Evolutionary conservation across 2,329 filamentous ascomycete species (phyloP), one percentile per base, ranked within the genome.

Genomic region (Fonsecaea monophora): DNA sequence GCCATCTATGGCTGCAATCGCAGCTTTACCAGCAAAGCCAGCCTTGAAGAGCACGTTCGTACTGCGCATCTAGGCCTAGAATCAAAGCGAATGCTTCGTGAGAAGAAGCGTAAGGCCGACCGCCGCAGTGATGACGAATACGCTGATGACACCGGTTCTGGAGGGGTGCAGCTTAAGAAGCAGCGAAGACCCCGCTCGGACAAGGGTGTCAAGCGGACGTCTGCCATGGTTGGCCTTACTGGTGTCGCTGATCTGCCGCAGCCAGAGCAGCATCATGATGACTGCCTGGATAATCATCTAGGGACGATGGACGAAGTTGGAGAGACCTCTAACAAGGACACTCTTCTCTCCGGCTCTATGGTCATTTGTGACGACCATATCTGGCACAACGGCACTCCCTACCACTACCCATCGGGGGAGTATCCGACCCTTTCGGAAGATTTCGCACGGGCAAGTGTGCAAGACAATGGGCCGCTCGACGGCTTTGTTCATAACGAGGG

Each of bases 1-100:
- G 63, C 48, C n/a, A 62, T 71, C 35, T 83, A 88, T 59, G 91
- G 90, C 15, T 98, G 94, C 74, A 91, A 90, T 1, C 86, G 88
- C 68, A 85, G 85, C 40, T 95, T 96, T 74, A 86, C 87, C 66
- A 91, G 90, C 68, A 97, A 96, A 77, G 85, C 87, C 18, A 88
- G 88, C 35, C 84, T 97, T 0, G 91, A 94, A 77, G 90, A 95
- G 71, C 94, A 98, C 75, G 85, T 97, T 53, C 89, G 92, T 21
- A 92, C 90, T 56, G 86, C 92, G 25, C 94, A 98, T 76, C 82
- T 97, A 32, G 87, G 89, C n/a, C 79, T 86, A 78, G 74, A 77
- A 10, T 80, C 79, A 65, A 76, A 75, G 65, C 79, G 74, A 55
- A 78, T 75, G 72, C 74, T 75, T 77, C 58, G 73, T 74, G 66